Evolutionary conservation across 2,329 filamentous ascomycete genomes (phyloP).

Genomic region (Trichoderma simmonsii): DNA sequence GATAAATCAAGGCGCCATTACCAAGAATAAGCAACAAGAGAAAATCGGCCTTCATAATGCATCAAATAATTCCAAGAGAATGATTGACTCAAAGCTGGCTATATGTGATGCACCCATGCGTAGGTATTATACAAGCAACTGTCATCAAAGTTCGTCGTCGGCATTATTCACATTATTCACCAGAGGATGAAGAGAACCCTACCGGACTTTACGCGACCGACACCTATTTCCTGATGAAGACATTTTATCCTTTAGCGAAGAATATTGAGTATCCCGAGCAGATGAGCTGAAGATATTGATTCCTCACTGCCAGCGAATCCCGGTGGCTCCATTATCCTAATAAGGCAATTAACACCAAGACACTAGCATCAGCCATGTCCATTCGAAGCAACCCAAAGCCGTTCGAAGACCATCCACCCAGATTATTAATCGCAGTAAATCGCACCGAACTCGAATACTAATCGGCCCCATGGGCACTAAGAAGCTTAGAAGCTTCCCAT

Average conservation of each 20-base stretch:
- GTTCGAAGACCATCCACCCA: not conserved
- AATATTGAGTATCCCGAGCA: not conserved
- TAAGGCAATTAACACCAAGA: not conserved
- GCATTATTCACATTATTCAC: not conserved
- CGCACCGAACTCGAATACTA: not conserved
- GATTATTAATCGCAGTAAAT: not conserved
- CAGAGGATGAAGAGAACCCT: not conserved
- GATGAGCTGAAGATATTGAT: not conserved
- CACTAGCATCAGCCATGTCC: not conserved
- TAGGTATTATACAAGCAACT: not conserved
- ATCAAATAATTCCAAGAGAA: not conserved
- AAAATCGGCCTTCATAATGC: fast-evolving
- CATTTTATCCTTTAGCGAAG: not conserved
- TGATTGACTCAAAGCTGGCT: not conserved
- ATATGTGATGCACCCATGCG: not conserved
- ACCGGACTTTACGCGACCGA: not conserved
- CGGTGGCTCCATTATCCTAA: not conserved
- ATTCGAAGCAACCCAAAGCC: not conserved
- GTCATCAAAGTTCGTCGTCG: not conserved
- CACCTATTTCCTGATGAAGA: not conserved
- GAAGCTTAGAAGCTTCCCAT: not conserved
- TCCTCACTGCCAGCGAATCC: not conserved
- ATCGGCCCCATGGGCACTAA: not conserved
- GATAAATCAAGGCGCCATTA: not conserved
- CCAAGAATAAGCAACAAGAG: not conserved